These are phyloP conservation scores for Poa annua DNA, from an alignment of 176 grass and related monocot species.

Conservation along the genomic window DNA sequence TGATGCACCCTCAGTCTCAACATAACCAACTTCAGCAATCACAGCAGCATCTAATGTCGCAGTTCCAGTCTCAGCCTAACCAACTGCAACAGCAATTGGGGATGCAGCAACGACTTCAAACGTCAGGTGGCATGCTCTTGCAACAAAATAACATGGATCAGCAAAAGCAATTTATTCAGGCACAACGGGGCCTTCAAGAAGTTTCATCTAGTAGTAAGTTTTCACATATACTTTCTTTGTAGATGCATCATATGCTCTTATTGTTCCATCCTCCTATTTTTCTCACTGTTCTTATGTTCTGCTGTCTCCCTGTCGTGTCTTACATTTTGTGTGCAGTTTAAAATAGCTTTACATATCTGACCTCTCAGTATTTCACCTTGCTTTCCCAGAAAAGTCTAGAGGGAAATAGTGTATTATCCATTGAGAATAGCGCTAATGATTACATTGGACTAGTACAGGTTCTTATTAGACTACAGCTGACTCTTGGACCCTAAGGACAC, in stretches of 20 bases:
- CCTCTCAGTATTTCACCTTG: neutral
- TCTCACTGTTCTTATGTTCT: neutral
- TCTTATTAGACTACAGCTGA: neutral
- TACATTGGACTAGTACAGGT: neutral
- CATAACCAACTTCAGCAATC: conserved; percentile 70
- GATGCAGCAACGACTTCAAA: conserved; percentile 67
- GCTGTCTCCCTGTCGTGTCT: neutral
- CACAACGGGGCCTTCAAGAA: conserved; percentile 64
- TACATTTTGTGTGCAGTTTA: conserved; percentile 22
- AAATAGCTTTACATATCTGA: conserved; percentile 20
- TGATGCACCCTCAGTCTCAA: conserved; percentile 68
- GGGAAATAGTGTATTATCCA: neutral
- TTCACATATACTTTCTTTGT: conserved; percentile 18
- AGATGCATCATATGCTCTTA: neutral
- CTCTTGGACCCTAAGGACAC: neutral
- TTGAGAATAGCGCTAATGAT: neutral
- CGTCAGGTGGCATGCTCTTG: conserved; percentile 69
- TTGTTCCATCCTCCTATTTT: neutral
- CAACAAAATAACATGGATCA: conserved; percentile 69
- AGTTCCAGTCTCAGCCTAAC: conserved; percentile 67
- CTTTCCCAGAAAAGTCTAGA: neutral
- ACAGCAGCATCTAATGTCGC: conserved; percentile 76
- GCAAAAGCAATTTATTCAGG: conserved; percentile 76
- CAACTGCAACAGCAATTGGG: conserved; percentile 63
- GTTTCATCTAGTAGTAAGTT: conserved; percentile 93